Conservation (phyloP, 768 basidiomycete species). For the Xerocomellus chrysenteron region DNA sequence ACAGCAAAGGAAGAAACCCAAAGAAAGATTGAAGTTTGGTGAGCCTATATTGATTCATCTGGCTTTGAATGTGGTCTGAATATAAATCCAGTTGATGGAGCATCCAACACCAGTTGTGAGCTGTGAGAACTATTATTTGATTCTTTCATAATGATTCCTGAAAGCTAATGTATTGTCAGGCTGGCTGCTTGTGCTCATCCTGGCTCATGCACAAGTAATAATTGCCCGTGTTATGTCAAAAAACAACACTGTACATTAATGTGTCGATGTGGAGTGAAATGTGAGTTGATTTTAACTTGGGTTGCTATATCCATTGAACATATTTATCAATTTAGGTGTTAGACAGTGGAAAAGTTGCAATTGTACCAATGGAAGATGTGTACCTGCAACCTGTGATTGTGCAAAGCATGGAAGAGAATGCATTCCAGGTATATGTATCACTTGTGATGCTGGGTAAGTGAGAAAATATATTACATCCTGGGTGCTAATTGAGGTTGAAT, state of each 20-base stretch:
- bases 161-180: slow-evolving; percentile 16
- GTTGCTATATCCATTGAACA: background rate
- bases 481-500: background rate
- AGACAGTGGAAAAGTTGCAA: slow-evolving; percentile 18
- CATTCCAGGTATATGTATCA: slow-evolving; percentile 48
- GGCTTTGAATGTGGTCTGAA: background rate
- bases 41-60: background rate
- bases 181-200: slow-evolving; percentile 43
- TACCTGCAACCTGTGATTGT: slow-evolving; percentile 38
- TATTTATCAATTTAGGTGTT: slow-evolving; percentile 2
- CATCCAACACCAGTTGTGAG: background rate
- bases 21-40: slow-evolving; percentile 18
- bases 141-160: background rate
- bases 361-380: slow-evolving; percentile 31
- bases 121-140: slow-evolving; percentile 13
- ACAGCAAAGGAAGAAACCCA: slow-evolving; percentile 3
- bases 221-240: slow-evolving; percentile 41
- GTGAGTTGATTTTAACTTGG: slow-evolving; percentile 21
- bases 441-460: slow-evolving; percentile 44
- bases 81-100: slow-evolving; percentile 11
- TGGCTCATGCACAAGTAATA: slow-evolving; percentile 43
- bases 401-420: slow-evolving; percentile 41
- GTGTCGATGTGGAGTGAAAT: slow-evolving; percentile 46
- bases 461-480: background rate
- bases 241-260: slow-evolving; percentile 45